Evolutionary conservation across 2,329 filamentous ascomycete species (phyloP).

Genomic region (Amauroascus niger): DNA sequence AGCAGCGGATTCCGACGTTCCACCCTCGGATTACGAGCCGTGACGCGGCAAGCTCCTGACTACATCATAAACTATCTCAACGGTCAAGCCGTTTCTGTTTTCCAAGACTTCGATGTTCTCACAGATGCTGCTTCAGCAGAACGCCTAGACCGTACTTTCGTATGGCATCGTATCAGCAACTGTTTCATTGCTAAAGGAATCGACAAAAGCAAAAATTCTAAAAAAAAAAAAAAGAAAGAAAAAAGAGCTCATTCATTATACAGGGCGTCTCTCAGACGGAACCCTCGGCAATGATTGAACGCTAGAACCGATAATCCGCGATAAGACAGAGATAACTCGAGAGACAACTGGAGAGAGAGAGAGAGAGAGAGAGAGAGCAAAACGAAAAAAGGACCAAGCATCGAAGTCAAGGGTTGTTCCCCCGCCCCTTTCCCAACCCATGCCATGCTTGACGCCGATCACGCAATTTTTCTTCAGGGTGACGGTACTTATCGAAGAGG

Average conservation of each 20-base stretch:
- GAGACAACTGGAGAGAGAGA: background rate
- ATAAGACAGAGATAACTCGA: background rate
- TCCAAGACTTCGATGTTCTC: background rate
- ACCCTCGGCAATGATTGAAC: constrained; percentile 5
- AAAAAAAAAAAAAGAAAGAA: no score
- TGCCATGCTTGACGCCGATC: constrained; percentile 6
- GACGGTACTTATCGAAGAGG: background rate
- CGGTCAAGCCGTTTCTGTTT: no score
- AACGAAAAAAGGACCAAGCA: no score
- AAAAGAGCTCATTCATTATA: background rate
- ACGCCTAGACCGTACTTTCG: background rate
- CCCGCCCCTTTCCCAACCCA: background rate
- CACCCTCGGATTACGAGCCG: background rate
- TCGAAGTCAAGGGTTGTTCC: no score
- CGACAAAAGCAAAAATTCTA: no score
- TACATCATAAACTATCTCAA: no score
- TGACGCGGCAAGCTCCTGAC: constrained; percentile 1
- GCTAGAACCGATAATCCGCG: background rate
- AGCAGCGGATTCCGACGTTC: background rate
- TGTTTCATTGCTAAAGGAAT: constrained; percentile 3
- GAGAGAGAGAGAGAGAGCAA: background rate
- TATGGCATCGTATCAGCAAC: constrained; percentile 6
- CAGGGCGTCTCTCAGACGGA: constrained; percentile 2
- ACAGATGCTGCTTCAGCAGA: constrained; percentile 1
- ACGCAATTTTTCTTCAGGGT: constrained; percentile 13